Percentiles rank a stretch among this genome's conserved stretches.
Conservation (phyloP, 768 basidiomycete species). For the Collybiopsis confluens region DNA sequence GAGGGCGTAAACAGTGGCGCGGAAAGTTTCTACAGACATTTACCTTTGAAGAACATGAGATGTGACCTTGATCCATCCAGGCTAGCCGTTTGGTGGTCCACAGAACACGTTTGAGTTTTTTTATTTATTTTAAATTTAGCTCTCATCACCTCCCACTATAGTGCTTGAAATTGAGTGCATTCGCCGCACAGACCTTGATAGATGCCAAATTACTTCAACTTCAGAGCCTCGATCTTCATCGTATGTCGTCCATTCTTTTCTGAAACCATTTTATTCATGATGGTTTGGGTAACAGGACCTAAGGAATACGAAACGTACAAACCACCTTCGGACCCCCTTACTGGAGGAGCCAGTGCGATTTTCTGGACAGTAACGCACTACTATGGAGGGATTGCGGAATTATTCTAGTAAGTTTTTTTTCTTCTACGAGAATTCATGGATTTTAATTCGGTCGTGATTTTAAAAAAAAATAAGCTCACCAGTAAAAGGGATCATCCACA, state of each 20-base stretch:
- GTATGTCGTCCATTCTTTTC: conserved; percentile 25
- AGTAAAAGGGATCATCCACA: conserved; percentile 40
- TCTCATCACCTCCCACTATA: conserved; percentile 14
- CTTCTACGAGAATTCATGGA: too few relatives aligned
- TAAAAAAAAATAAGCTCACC: too few relatives aligned
- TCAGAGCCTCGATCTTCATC: conserved; percentile 42
- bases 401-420: conserved; percentile 35
- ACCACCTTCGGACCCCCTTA: conserved; percentile 35
- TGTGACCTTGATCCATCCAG: conserved; percentile 52
- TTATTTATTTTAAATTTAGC: neutral
- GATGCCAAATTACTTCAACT: conserved; percentile 41
- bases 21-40: conserved; percentile 54
- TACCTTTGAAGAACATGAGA: conserved; percentile 59
- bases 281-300: conserved; percentile 23
- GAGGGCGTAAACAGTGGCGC: conserved; percentile 44
- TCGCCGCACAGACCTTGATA: conserved; percentile 46
- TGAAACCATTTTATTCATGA: neutral
- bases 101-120: conserved; percentile 36
- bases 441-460: too few relatives aligned
- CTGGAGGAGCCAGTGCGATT: conserved; percentile 41
- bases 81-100: conserved; percentile 58
- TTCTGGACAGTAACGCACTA: conserved; percentile 49
- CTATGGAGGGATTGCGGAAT: conserved; percentile 40
- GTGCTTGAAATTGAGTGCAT: conserved; percentile 48
- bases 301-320: conserved; percentile 40